Evolutionary conservation across 2,329 filamentous ascomycete genomes (phyloP), one percentile per base, ranked within the genome.

Genomic region (Ceratocystis huliohia): DNA sequence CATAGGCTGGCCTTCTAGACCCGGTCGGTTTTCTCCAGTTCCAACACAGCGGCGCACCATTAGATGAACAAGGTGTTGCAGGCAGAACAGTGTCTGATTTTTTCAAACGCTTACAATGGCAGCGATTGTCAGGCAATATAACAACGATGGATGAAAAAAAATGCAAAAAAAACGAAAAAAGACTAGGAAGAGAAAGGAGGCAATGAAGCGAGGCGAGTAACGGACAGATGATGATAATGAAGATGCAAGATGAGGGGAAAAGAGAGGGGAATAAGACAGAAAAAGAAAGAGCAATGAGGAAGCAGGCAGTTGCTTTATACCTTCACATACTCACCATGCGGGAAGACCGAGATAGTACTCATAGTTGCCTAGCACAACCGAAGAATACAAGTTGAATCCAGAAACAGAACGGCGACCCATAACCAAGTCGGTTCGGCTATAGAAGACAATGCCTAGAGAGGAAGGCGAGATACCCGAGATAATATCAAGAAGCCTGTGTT

Each of bases 1-100:
- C n/a, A n/a, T 57, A 1, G 64, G 64, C 25, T 65, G 64, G n/a
- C 33, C 53, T n/a, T 61, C 53, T 46, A 65, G 64, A 33, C 53
- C 64, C 5, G 64, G 64, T 5, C 64, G 64, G 10, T 15, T 33
- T 59, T 65, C 64, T 37, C 37, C 53, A 61, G 53, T 65, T 10
- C 64, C 64, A 57, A 61, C 53, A 25, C 64, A 61, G 25, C 5
- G 28, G 53, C 25, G 28, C 28, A 59, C 53, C 53, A 59, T 59
- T 59, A 33, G 53, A 59, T 37, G 28, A 59, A 59, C 13, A 20
- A n/a, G 28, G 3, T 25, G 15, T 15, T n/a, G 15, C 28, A 20
- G 3, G 15, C 53, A 37, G 28, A 59, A 6, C 22, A 20, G 5
- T n/a, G 7, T 3, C 20, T 37, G 13, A 7, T 8, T n/a, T 37